Conservation (phyloP, 495 filamentous ascomycete species). For the Cenococcum geophilum region DNA sequence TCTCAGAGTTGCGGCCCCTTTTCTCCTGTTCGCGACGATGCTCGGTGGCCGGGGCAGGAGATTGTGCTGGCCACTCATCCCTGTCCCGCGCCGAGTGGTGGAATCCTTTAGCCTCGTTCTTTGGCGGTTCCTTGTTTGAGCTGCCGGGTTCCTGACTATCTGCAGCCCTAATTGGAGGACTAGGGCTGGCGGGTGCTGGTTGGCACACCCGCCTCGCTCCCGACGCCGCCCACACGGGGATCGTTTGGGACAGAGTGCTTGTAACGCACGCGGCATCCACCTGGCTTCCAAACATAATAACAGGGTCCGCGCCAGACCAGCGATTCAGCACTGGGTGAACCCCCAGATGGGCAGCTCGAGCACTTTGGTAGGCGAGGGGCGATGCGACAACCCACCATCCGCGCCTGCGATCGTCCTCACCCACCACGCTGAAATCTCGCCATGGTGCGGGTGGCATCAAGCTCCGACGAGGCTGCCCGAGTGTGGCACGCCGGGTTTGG, state of each 20-base stretch:
- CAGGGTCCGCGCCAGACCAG: neutral
- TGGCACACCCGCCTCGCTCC: neutral
- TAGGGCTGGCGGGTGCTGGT: neutral
- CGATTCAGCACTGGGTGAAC: neutral
- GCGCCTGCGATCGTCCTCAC: neutral
- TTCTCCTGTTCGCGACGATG: neutral
- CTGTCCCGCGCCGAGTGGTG: neutral
- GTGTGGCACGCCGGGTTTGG: neutral
- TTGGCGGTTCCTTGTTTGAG: neutral
- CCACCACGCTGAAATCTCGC: neutral
- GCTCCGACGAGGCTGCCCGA: neutral
- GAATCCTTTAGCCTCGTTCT: neutral
- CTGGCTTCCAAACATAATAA: too few relatives aligned
- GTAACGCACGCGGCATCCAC: neutral
- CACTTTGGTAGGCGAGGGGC: neutral
- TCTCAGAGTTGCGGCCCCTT: neutral
- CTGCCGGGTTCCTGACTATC: constrained; percentile 6
- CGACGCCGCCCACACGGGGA: neutral
- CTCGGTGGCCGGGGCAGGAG: neutral
- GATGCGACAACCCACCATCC: neutral
- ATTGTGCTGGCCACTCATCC: neutral
- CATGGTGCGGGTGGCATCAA: neutral
- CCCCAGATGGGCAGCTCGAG: neutral
- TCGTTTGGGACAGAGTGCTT: constrained; percentile 2
- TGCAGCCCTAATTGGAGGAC: constrained; percentile 2